Conservation (phyloP, 805 yeast species). For the Ogataea trehalophila region DNA sequence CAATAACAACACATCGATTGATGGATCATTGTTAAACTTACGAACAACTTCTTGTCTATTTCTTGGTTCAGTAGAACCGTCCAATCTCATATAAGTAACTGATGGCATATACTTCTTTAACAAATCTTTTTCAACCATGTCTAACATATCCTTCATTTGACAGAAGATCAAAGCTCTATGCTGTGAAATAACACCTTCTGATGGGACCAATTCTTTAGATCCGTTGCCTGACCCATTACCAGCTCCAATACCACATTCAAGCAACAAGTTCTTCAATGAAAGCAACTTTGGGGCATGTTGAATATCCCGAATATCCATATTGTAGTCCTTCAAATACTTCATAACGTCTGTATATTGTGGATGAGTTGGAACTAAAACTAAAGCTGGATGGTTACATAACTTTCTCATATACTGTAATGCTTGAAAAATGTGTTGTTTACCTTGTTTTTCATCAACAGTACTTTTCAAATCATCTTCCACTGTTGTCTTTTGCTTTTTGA, state of each 20-base stretch:
- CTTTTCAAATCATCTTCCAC: constrained; percentile 61
- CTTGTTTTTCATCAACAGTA: constrained; percentile 31
- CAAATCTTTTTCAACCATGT: constrained; percentile 88
- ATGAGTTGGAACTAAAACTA: constrained; percentile 77
- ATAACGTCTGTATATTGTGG: constrained; percentile 75
- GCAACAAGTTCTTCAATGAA: constrained; percentile 72
- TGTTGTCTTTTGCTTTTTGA: constrained; percentile 70
- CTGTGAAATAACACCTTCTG: constrained; percentile 70
- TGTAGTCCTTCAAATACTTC: constrained; percentile 51
- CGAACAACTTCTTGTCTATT: constrained; percentile 87
- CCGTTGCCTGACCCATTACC: constrained; percentile 15
- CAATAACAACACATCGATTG: constrained; percentile 84
- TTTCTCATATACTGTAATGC: constrained; percentile 97
- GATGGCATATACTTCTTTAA: constrained; percentile 80
- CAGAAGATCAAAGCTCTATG: constrained; percentile 95
- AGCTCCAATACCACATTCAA: constrained; percentile 89
- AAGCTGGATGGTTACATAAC: constrained; percentile 92
- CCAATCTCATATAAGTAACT: constrained; percentile 90
- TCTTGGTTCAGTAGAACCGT: constrained; percentile 90
- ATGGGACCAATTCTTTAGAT: constrained; percentile 18
- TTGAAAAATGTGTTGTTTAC: constrained; percentile 91
- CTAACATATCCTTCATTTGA: constrained; percentile 96
- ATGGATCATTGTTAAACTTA: constrained; percentile 92
- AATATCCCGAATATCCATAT: constrained; percentile 61
- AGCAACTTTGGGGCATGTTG: constrained; percentile 86